Conservation (phyloP, 345 rosid species). For the Populus pruinosa region DNA sequence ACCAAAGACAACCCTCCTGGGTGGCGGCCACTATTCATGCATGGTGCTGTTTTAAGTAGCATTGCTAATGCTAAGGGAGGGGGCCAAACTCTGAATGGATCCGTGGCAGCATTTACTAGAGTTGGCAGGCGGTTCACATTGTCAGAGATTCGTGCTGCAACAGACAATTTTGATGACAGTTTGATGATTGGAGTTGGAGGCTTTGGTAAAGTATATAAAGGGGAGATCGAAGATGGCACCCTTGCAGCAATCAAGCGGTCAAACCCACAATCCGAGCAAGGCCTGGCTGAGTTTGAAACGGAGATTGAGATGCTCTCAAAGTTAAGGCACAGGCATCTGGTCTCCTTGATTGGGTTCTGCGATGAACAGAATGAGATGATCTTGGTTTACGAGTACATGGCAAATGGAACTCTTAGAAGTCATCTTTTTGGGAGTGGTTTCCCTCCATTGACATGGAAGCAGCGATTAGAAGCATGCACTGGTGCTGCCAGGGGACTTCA, state of each 20-base stretch:
- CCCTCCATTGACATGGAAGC: conserved; percentile 79
- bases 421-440: conserved; percentile 75
- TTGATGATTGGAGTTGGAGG: conserved; percentile 86
- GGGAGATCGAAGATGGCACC: conserved; percentile 71
- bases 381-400: conserved; percentile 91
- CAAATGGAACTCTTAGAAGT: conserved; percentile 76
- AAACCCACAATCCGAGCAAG: conserved; percentile 88
- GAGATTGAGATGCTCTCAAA: conserved; percentile 88
- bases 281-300: conserved; percentile 79
- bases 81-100: conserved; percentile 29
- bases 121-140: conserved; percentile 61
- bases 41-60: conserved; percentile 39
- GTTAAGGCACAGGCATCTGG: conserved; percentile 86
- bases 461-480: conserved; percentile 70
- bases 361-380: conserved; percentile 89
- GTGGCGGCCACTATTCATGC: conserved; percentile 68
- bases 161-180: conserved; percentile 71
- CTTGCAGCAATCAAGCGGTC: conserved; percentile 81
- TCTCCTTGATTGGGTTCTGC: conserved; percentile 85
- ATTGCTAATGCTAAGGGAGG: conserved; percentile 56
- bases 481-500: conserved; percentile 88
- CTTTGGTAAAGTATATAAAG: conserved; percentile 82
- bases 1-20: conserved; percentile 45
- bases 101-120: conserved; percentile 39
- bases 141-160: conserved; percentile 70